A percentile compares a stretch with the other conserved stretches of the same genome.
phyloP scores from a whole-genome alignment of 2,329 filamentous ascomycete species.

The Paecilomyces dactylethromorphus region DNA sequence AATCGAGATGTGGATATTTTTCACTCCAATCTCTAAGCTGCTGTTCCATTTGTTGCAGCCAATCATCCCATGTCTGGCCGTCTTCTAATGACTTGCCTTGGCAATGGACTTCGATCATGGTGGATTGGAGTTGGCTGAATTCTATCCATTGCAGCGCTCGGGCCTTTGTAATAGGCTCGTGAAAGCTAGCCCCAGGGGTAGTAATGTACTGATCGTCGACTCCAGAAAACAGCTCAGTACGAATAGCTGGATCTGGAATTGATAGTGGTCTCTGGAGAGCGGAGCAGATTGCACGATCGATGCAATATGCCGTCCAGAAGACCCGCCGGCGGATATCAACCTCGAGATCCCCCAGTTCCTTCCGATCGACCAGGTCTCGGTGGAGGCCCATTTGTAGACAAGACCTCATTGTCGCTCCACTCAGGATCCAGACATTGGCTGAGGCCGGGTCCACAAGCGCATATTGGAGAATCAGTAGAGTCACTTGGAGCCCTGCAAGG shows the following conservation, averaged over 20 bases:
- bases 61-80: conserved; percentile 19
- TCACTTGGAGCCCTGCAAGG: conserved; percentile 18
- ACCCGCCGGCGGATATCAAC: conserved; percentile 17
- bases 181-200: neutral
- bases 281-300: conserved; percentile 19
- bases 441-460: conserved; percentile 18
- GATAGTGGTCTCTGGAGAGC: conserved; percentile 19
- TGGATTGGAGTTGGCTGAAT: conserved; percentile 16
- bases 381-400: conserved; percentile 19
- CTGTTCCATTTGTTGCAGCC: conserved; percentile 17
- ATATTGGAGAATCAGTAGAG: conserved; percentile 17
- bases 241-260: conserved; percentile 19
- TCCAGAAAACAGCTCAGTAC: conserved; percentile 13
- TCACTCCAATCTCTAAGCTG: conserved; percentile 16
- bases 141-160: conserved; percentile 17
- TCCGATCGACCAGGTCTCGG: conserved; percentile 14
- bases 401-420: conserved; percentile 18
- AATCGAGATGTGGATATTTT: conserved; percentile 16
- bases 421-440: conserved; percentile 21
- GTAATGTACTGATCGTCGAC: conserved; percentile 10
- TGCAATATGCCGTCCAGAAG: conserved; percentile 19
- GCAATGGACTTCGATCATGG: conserved; percentile 21
- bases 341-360: conserved; percentile 13
- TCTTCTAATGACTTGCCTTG: conserved; percentile 16
- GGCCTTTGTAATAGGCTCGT: conserved; percentile 8